phyloP scores from a whole-genome alignment of 169 alveolate genomes.

The Plasmodium ovale region DNA sequence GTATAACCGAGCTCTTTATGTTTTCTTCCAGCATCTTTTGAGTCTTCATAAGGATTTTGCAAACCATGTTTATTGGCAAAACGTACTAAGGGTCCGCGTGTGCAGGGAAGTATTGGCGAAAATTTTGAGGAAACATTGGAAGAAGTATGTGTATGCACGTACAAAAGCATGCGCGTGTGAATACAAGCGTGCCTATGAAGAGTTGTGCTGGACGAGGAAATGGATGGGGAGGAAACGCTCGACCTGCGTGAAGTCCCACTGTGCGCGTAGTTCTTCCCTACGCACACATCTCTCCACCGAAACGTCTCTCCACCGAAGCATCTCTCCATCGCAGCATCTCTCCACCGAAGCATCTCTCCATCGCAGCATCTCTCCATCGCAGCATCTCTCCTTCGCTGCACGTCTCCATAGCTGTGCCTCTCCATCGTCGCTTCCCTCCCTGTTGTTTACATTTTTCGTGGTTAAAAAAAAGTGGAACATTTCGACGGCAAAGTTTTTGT shows the following conservation, averaged over 20 bases:
- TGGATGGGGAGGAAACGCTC: no score
- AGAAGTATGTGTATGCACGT: not conserved
- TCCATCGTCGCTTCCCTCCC: not conserved
- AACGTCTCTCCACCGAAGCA: no score
- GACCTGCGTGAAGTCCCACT: no score
- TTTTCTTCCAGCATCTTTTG: conserved; percentile 63
- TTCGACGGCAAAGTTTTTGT: conserved; percentile 38
- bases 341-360: no score
- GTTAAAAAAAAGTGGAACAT: conserved; percentile 43
- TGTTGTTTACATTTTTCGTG: conserved; percentile 29
- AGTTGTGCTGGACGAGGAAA: no score
- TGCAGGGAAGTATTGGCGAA: no score
- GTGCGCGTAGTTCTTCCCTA: no score
- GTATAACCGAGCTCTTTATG: conserved; percentile 42
- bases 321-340: no score
- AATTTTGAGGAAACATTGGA: not conserved
- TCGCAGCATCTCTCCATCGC: no score
- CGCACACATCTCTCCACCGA: no score
- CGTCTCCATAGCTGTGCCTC: not conserved
- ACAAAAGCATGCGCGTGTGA: no score
- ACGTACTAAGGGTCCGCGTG: conserved; percentile 29
- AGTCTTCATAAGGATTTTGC: conserved; percentile 21
- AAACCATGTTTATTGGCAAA: conserved; percentile 31
- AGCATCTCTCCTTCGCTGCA: not conserved
- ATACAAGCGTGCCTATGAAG: no score